Base-by-base conservation (phyloP, 257 asterid species). In the Lithospermum erythrorhizon region DNA sequence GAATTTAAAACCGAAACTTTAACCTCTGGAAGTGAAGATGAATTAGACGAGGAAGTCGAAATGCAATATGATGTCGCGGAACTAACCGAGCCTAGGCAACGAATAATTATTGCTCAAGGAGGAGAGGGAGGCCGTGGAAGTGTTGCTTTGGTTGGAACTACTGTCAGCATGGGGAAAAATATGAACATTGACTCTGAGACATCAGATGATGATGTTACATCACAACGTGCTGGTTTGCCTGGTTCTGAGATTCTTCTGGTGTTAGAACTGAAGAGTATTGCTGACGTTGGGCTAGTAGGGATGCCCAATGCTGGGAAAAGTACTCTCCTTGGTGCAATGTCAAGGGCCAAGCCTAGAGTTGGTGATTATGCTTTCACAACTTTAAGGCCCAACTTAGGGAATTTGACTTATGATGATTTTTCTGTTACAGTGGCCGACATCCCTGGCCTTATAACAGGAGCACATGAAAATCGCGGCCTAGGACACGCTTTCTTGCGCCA, bases 231-330 rank as follows among this genome's bases (percentile, higher is more conserved):
- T 5, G 97, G 95, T 67, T 20, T 53, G 32, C 85, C 94, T 64
- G 98, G 97, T 51, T 73, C 91, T 1, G 95, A 83, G 76, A 79
- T 65, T 11, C 62, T 82, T 68, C 81, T 93, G 65, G 48, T 86
- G 69, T 73, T 93, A 64, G 98, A 93, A 72, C 90, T 88, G 67
- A 84, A 91, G 79, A 86, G 94, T 67, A 88, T 88, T 51, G 97
- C 95, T 41, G 98, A 91, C 47, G 94, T 91, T 67, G 98, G 97
- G 68, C 87, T 91, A 45, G 94, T 91, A 8, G 98, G 95, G 58
- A 83, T 93, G 83, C 98, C 98, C 16, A 91, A 89, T 72, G 95
- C 96, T 6, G 97, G 97, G 19, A 93, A 88, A 77, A 93, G 96
- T 80, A 93, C 97, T 57, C 94, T 93, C 66, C 95, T 93, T 15